Evolutionary conservation across 2,329 filamentous ascomycete genomes (phyloP).

Genomic region (Colletotrichum abscissum): DNA sequence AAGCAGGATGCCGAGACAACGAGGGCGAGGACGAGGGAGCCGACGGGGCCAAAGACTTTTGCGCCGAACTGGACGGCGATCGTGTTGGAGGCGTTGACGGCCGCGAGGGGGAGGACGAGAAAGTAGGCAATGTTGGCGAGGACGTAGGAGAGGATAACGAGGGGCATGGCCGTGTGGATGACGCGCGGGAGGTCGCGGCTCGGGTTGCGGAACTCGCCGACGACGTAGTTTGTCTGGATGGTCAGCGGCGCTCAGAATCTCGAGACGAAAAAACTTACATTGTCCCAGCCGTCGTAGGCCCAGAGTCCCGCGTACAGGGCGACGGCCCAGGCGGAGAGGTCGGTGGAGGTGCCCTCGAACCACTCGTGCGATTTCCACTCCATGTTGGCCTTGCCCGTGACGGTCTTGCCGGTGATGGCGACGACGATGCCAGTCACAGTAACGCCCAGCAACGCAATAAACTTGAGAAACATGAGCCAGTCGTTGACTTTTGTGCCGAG

Average conservation of each 20-base stretch:
- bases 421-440: conserved; percentile 91
- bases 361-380: conserved; percentile 91
- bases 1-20: conserved; percentile 94
- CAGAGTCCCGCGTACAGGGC: conserved; percentile 95
- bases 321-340: conserved; percentile 89
- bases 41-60: conserved; percentile 87
- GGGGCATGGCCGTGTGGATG: conserved; percentile 95
- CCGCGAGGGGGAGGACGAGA: conserved; percentile 84
- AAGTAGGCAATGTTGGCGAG: conserved; percentile 95
- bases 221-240: conserved; percentile 91
- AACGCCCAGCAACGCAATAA: conserved; percentile 87
- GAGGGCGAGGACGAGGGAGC: conserved; percentile 85
- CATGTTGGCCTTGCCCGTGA: conserved; percentile 77
- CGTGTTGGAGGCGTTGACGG: conserved; percentile 90
- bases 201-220: conserved; percentile 95
- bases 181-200: conserved; percentile 90
- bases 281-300: conserved; percentile 99
- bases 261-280: conserved; percentile 68
- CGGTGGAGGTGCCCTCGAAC: conserved; percentile 87
- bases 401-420: conserved; percentile 84
- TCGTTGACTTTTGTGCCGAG: conserved; percentile 90
- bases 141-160: conserved; percentile 91
- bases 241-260: conserved; percentile 26
- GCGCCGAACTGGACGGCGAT: conserved; percentile 94
- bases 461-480: conserved; percentile 96